A percentile compares a stretch with the other conserved stretches of the same genome.
Conservation (phyloP, 2,329 filamentous ascomycete species). For the Fusarium ambrosium region DNA sequence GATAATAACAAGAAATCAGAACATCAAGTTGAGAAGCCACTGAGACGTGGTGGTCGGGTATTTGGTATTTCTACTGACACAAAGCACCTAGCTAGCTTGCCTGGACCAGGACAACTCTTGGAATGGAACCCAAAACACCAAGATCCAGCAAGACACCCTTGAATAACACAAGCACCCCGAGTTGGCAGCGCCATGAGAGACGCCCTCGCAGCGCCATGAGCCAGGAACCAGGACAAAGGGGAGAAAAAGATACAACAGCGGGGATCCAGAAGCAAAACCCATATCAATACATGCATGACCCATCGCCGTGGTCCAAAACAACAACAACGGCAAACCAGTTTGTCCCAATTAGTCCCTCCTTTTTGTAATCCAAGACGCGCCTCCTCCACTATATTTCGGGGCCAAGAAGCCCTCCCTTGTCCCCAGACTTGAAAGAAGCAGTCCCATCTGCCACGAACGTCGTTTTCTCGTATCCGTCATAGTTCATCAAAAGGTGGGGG, state of each 20-base stretch:
- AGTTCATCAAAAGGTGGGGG: slow-evolving; percentile 14
- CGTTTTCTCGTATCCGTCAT: slow-evolving; percentile 34
- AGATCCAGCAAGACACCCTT: background rate
- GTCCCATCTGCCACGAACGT: slow-evolving; percentile 8
- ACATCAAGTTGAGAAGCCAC: background rate
- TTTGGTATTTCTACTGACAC: background rate
- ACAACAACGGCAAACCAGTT: background rate
- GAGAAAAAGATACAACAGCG: background rate
- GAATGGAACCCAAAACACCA: background rate
- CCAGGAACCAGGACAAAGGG: background rate
- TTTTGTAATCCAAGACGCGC: slow-evolving; percentile 3
- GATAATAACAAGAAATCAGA: background rate
- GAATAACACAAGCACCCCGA: background rate
- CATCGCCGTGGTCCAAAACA: background rate
- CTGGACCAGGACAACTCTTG: background rate
- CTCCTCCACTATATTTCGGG: slow-evolving; percentile 10
- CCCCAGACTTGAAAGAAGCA: slow-evolving; percentile 8
- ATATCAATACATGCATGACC: slow-evolving; percentile 13
- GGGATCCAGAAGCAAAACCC: slow-evolving; percentile 1
- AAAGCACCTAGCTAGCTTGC: background rate
- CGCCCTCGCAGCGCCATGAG: background rate
- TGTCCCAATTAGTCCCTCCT: background rate
- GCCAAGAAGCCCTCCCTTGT: slow-evolving; percentile 4
- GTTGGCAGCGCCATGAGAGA: background rate
- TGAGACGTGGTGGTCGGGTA: background rate